Base-by-base conservation (phyloP, 176 grass and related monocot genomes). In the Tillandsia fasciculata region DNA sequence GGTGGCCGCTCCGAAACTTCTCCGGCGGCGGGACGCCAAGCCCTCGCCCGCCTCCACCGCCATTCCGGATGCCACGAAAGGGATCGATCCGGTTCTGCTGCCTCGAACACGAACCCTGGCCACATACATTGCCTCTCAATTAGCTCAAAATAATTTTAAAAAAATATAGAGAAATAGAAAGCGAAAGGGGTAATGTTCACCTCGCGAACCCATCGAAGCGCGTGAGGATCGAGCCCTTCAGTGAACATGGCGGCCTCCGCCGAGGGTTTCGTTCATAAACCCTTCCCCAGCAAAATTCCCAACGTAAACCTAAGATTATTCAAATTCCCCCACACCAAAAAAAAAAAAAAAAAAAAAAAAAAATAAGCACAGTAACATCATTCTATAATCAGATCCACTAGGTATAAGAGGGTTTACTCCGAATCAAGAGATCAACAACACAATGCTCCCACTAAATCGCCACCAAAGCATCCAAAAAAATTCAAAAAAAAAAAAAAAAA, bases 141-240 rank as follows among this genome's bases (percentile, higher is more conserved):
- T 80, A 27, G 47, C 9, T 11, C 58, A 58, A 28, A 33, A 72
- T 48, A 18, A 2, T 66, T 22, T 22, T 29, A 22, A 15, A 63
- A 71, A 23, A 24, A 24, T 24, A 42, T 61, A 23, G 61, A 69
- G 7, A 23, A 78, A 8, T 69, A 72, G 73, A 57, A 53, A 65
- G 50, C 59, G 27, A 17, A n/a, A 58, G 54, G 17, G 56, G 26
- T 12, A 64, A 49, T 28, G 69, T 82, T 76, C 29, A 87, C 94
- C 87, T 99, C 77, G 4, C 82, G 89, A 82, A 99, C 89, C 94
- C 94, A 99, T 78, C 88, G 84, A 71, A 99, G 77, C 15, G 87
- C 85, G 47, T 86, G 71, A 11, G 82, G 75, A 79, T 93, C 95
- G 71, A 94, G 64, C 13, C 95, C 95, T 75, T 99, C 95, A 18